Conservation (phyloP, 2,329 filamentous ascomycete genomes). For the Monosporascus sp. region DNA sequence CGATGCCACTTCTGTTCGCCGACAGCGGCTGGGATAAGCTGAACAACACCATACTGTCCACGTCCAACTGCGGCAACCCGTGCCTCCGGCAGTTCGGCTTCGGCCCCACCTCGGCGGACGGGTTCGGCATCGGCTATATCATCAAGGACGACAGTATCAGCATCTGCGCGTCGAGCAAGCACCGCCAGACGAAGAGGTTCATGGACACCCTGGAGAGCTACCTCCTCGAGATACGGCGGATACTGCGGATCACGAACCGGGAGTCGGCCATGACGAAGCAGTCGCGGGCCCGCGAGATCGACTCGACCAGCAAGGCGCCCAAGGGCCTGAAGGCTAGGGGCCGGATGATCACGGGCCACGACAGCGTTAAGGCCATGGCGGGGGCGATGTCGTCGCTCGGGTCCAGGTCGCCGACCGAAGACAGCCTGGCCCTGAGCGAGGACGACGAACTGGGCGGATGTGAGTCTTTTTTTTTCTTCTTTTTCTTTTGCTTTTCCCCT, state of each 20-base stretch:
- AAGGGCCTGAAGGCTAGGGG: slow-evolving; percentile 66
- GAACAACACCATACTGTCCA: slow-evolving; percentile 90
- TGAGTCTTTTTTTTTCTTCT: slow-evolving; percentile 52
- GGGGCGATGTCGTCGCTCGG: slow-evolving; percentile 38
- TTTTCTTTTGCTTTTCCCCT: slow-evolving; percentile 7
- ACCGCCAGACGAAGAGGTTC: slow-evolving; percentile 86
- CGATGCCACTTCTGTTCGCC: slow-evolving; percentile 75
- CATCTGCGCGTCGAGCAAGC: slow-evolving; percentile 89
- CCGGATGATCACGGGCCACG: slow-evolving; percentile 60
- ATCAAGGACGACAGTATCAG: slow-evolving; percentile 92
- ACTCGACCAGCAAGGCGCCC: slow-evolving; percentile 30
- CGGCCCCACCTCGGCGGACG: slow-evolving; percentile 86
- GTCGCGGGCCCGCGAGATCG: slow-evolving; percentile 51
- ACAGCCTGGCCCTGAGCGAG: slow-evolving; percentile 69
- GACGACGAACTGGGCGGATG: slow-evolving; percentile 90
- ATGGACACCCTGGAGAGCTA: slow-evolving; percentile 88
- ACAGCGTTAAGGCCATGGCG: slow-evolving; percentile 30
- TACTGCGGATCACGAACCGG: slow-evolving; percentile 64
- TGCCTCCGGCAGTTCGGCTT: slow-evolving; percentile 94
- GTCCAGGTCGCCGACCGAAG: slow-evolving; percentile 58
- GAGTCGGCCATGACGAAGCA: slow-evolving; percentile 36
- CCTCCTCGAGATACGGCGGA: slow-evolving; percentile 80
- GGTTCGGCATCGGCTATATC: slow-evolving; percentile 97
- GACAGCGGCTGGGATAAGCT: slow-evolving; percentile 91
- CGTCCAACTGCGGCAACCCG: slow-evolving; percentile 98